Evolutionary conservation across 495 filamentous ascomycete species (phyloP).

Genomic region (Penicillium bovifimosum): DNA sequence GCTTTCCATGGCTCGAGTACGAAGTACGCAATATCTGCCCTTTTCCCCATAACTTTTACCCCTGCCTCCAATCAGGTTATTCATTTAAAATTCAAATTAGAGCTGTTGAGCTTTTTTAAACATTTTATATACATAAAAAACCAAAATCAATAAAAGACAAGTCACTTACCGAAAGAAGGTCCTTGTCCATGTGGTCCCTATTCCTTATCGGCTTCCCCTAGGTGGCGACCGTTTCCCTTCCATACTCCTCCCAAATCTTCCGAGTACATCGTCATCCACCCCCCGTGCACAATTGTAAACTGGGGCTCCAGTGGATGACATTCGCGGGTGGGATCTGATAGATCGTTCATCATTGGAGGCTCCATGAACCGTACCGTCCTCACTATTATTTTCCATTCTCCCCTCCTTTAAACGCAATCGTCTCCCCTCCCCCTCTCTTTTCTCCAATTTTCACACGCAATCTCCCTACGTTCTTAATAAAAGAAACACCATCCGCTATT

Average conservation of each 20-base stretch:
- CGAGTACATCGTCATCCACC: slow-evolving; percentile 11
- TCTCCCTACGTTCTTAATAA: slow-evolving; percentile 11
- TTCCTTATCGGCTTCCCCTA: slow-evolving; percentile 20
- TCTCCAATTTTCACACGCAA: slow-evolving; percentile 15
- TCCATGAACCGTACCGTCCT: slow-evolving; percentile 23
- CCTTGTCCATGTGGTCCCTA: slow-evolving; percentile 18
- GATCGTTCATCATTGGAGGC: slow-evolving; percentile 22
- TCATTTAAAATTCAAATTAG: background rate
- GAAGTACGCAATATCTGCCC: too few species aligned
- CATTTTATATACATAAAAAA: slow-evolving; percentile 1
- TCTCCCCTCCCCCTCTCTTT: slow-evolving; percentile 23
- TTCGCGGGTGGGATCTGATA: slow-evolving; percentile 2
- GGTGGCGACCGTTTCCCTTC: slow-evolving; percentile 19
- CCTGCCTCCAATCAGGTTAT: slow-evolving; percentile 17
- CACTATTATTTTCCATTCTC: slow-evolving; percentile 15
- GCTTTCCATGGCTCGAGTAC: slow-evolving; percentile 1
- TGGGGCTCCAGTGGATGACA: slow-evolving; percentile 26
- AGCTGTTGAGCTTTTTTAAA: background rate
- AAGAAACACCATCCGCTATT: slow-evolving; percentile 2
- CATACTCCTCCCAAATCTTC: slow-evolving; percentile 12
- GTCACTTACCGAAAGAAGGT: background rate
- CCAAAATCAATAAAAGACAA: background rate
- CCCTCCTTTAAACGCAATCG: slow-evolving; percentile 14
- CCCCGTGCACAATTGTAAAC: background rate
- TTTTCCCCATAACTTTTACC: slow-evolving; percentile 3